Percentiles rank a stretch among this genome's conserved stretches.
Evolutionary conservation across 108 stramenopile species (phyloP).

Genomic region (Chaetoceros tenuissimus): DNA sequence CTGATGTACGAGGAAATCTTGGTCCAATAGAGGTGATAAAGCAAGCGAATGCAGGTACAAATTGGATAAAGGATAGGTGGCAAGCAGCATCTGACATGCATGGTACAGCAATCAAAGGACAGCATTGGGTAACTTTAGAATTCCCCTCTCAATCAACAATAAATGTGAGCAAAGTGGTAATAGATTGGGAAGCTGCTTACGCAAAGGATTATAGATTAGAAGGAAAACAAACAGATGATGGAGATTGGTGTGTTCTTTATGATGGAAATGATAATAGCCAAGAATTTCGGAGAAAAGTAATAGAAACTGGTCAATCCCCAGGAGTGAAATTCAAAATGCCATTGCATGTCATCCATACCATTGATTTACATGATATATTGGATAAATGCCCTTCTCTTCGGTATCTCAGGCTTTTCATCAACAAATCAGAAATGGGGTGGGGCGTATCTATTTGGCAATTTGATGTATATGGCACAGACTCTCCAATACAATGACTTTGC

Average conservation of each 20-base stretch:
- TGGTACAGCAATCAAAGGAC: slow-evolving; percentile 56
- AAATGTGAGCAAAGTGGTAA: slow-evolving; percentile 28
- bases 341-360: slow-evolving; percentile 53
- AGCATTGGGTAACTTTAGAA: slow-evolving; percentile 58
- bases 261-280: slow-evolving; percentile 9
- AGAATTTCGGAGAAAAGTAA: too few species aligned
- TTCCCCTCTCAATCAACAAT: slow-evolving; percentile 25
- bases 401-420: slow-evolving; percentile 46
- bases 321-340: slow-evolving; percentile 47
- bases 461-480: slow-evolving; percentile 51
- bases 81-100: slow-evolving; percentile 79
- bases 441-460: slow-evolving; percentile 74
- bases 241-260: slow-evolving; percentile 25
- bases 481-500: too few species aligned
- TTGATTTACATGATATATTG: slow-evolving; percentile 15
- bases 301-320: slow-evolving; percentile 44
- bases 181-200: slow-evolving; percentile 80
- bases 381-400: slow-evolving; percentile 11
- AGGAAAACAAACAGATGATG: slow-evolving; percentile 12
- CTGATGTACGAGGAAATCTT: slow-evolving; percentile 66
- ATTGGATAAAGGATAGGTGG: slow-evolving; percentile 82
- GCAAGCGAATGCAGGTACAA: slow-evolving; percentile 38
- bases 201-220: slow-evolving; percentile 54
- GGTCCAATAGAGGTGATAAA: slow-evolving; percentile 58
- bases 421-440: slow-evolving; percentile 48